phyloP scores from a whole-genome alignment of 23 red algal genomes.

The Gracilariopsis chorda region DNA sequence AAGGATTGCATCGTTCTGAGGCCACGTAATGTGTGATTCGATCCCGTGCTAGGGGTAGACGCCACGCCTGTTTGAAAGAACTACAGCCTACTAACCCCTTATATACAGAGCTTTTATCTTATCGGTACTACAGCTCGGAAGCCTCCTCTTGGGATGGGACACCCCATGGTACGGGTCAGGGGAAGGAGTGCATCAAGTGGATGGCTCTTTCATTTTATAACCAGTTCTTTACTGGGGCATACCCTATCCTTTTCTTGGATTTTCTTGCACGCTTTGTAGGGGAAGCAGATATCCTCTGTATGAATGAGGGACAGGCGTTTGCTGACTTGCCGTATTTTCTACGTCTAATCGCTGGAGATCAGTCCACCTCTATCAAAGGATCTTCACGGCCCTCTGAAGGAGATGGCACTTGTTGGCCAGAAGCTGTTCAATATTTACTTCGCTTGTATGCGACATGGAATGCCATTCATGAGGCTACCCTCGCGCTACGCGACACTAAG shows the following conservation, averaged over 20 bases:
- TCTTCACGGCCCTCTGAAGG: background rate
- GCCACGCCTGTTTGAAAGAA: background rate
- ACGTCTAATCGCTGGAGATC: background rate
- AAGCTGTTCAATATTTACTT: slow-evolving; percentile 17
- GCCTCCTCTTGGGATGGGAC: background rate
- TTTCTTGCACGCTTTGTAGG: background rate
- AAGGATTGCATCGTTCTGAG: background rate
- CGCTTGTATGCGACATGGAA: background rate
- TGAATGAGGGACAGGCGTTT: background rate
- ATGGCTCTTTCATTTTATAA: background rate
- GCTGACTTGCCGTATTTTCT: background rate
- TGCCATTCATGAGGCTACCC: background rate
- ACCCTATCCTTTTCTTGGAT: background rate
- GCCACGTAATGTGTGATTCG: background rate
- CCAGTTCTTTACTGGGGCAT: background rate
- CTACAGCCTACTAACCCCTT: background rate
- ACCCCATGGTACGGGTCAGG: background rate
- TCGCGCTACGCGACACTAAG: background rate
- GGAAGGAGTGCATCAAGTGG: background rate
- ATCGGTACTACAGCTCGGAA: background rate
- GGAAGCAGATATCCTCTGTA: background rate
- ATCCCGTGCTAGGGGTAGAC: background rate
- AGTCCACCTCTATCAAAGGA: background rate
- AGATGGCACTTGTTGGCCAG: background rate
- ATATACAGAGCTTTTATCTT: background rate